Evolutionary conservation across 2,329 filamentous ascomycete genomes (phyloP), one percentile per base, ranked within the genome.

Genomic region (Teratosphaeria destructans): DNA sequence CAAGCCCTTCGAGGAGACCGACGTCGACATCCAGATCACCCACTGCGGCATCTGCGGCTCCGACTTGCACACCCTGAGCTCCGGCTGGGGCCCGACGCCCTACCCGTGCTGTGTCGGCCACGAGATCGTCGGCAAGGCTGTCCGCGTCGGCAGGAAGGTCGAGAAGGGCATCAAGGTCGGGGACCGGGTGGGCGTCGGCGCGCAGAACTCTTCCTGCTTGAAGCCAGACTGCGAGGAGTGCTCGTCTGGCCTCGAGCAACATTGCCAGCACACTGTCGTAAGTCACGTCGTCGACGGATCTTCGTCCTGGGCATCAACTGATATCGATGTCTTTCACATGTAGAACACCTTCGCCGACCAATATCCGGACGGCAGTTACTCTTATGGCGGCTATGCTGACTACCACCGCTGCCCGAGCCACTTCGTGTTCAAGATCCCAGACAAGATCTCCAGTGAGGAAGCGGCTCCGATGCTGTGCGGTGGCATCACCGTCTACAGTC

Each of bases 391-490:
- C 0, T 85, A 83, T 64, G 81, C 81, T 6, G 74, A 78, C 57
- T 78, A 81, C 61, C 79, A 79, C 68, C 78, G 85, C 23, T 62
- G 62, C 11, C 64, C 65, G 8, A 61, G 57, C 4, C 80, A 82
- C 65, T 91, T 89, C 64, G 79, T 79, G 0, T 74, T 84, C 66
- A 78, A 75, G 67, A 84, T 85, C 60, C 83, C 83, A 0, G 76
- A 79, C 14, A 69, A 62, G 0, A 62, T 85, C 32, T 66, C 73
- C 1, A 78, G 75, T 34, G 78, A 76, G 10, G 76, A 79, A 60
- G 82, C 81, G 1, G 82, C 88, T 1, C 88, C 89, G 1, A 84
- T 94, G 77, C 79, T 93, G 32, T 93, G 89, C 69, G 89, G 85
- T 1, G 89, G 90, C 1, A 80, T 93, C 57, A 94, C 89, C 0